Evolutionary conservation across 108 stramenopile species (phyloP).

Genomic region (Skeletonema menzelii): DNA sequence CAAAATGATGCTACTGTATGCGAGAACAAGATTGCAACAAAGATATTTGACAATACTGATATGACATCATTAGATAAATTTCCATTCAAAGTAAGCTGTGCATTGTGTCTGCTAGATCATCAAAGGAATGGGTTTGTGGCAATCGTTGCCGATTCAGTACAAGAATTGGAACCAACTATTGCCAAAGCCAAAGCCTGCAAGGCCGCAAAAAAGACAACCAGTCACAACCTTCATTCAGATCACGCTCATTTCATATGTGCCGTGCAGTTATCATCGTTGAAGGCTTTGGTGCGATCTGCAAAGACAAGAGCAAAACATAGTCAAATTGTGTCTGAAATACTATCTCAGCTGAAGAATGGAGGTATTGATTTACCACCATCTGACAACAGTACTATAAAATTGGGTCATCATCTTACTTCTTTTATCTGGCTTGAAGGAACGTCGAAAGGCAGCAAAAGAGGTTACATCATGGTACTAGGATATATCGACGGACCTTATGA

Average conservation of each 20-base stretch:
- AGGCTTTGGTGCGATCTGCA: background rate
- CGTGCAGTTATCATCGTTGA: slow-evolving; percentile 15
- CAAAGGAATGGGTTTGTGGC: slow-evolving; percentile 40
- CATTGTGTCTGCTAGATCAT: slow-evolving; percentile 15
- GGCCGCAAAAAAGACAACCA: slow-evolving; percentile 1
- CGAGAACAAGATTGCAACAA: slow-evolving; percentile 21
- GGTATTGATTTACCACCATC: slow-evolving; percentile 9
- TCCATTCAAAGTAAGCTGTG: slow-evolving; percentile 38
- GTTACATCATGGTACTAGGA: slow-evolving; percentile 37
- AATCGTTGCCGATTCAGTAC: slow-evolving; percentile 14
- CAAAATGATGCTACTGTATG: slow-evolving; percentile 10
- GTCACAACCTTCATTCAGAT: slow-evolving; percentile 24
- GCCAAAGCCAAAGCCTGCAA: slow-evolving; percentile 1
- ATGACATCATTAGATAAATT: background rate
- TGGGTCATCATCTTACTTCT: slow-evolving; percentile 41
- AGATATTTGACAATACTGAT: slow-evolving; percentile 28
- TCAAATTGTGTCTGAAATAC: slow-evolving; percentile 8
- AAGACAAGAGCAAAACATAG: slow-evolving; percentile 1
- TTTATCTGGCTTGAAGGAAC: slow-evolving; percentile 3
- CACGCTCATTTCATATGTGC: slow-evolving; percentile 46
- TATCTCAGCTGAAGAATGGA: slow-evolving; percentile 10
- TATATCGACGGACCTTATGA: slow-evolving; percentile 11
- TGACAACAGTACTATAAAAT: background rate
- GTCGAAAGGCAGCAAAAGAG: background rate
- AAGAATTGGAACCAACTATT: slow-evolving; percentile 5